Percentiles rank a stretch among this genome's conserved stretches.
phyloP scores from a whole-genome alignment of 129 eudicot genomes.

The Flaveria ramosissima region DNA sequence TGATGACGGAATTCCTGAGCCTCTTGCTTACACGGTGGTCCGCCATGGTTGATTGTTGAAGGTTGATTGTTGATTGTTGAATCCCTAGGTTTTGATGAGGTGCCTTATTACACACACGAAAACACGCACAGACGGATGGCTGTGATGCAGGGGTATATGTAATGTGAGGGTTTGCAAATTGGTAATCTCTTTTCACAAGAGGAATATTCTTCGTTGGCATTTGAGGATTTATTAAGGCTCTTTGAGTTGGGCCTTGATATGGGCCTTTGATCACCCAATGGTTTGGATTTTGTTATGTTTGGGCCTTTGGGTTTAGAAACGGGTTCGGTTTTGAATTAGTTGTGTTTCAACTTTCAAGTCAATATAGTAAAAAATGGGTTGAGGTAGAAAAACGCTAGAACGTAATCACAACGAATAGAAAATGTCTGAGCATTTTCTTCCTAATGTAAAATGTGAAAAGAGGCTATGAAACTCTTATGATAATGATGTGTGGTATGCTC shows the following conservation, averaged over 20 bases:
- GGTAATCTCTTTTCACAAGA: conserved; percentile 20
- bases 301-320: no score
- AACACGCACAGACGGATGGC: conserved; percentile 26
- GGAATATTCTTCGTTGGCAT: conserved; percentile 27
- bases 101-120: conserved; percentile 8
- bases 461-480: no score
- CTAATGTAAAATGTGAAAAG: no score
- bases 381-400: no score
- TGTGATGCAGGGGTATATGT: not conserved
- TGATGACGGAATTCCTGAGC: conserved; percentile 19
- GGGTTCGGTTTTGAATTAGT: no score
- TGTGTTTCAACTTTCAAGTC: no score
- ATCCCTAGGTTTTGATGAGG: conserved; percentile 4
- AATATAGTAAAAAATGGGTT: no score
- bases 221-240: not conserved
- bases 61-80: not conserved
- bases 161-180: conserved; percentile 21
- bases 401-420: no score
- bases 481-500: no score
- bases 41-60: conserved; percentile 20
- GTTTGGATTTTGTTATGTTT: no score
- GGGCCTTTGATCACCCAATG: not conserved
- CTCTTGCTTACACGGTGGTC: conserved; percentile 40
- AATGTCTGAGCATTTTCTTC: no score
- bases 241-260: not conserved